phyloP scores from a whole-genome alignment of 148 eudicot genomes.

The Camellia sinensis region DNA sequence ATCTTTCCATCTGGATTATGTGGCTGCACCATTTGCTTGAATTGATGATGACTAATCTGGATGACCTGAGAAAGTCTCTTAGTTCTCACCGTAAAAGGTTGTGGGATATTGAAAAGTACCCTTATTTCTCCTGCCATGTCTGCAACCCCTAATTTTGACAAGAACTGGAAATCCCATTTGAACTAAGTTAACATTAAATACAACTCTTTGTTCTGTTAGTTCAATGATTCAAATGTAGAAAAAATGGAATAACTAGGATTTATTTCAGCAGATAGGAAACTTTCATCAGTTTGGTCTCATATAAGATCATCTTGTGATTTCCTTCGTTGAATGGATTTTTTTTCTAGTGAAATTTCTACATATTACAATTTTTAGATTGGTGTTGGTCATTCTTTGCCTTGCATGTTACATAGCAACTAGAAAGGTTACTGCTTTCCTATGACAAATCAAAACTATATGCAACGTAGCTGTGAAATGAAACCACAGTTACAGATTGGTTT shows the following conservation, averaged over 20 bases:
- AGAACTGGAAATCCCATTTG: conserved; percentile 32
- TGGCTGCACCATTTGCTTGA: conserved; percentile 50
- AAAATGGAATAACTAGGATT: neutral
- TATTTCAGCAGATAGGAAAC: neutral
- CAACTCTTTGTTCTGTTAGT: neutral
- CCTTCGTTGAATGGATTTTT: neutral
- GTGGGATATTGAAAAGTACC: conserved; percentile 33
- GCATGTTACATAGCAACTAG: neutral
- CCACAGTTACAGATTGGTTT: neutral
- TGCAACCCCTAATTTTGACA: conserved; percentile 29
- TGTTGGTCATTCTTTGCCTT: neutral
- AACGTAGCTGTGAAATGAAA: neutral
- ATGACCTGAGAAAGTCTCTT: conserved; percentile 59
- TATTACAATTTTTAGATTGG: neutral
- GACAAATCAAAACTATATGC: neutral
- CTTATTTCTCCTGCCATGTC: conserved; percentile 32
- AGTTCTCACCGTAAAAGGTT: conserved; percentile 62
- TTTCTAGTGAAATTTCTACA: neutral
- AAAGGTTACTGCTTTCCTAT: neutral
- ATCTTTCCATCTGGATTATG: conserved; percentile 34
- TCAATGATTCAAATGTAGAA: neutral
- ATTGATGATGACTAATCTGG: conserved; percentile 48
- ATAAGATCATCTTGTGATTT: neutral
- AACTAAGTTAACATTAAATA: neutral
- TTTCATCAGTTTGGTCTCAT: neutral